phyloP scores from a whole-genome alignment of 176 grass and related monocot genomes.

The Saccharum officinarum region DNA sequence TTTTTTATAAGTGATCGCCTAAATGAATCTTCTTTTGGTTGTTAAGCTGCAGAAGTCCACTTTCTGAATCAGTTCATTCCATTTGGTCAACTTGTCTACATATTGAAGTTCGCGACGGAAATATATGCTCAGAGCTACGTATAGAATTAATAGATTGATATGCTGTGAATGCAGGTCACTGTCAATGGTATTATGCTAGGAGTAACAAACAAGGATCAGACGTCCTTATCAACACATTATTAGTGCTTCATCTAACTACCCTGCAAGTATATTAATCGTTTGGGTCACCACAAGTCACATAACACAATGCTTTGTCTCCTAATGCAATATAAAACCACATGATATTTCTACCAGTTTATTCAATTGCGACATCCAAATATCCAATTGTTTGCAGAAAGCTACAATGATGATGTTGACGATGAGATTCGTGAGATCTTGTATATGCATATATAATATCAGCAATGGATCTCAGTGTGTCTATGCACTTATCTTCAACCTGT shows the following conservation, averaged over 20 bases:
- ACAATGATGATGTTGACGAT: constrained; percentile 18
- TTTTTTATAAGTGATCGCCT: not conserved
- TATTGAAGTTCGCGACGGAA: not conserved
- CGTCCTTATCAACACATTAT: not conserved
- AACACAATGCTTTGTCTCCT: not conserved
- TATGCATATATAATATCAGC: constrained; percentile 30
- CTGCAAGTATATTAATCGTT: constrained; percentile 7
- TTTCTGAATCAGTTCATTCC: not conserved
- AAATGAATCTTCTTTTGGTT: not conserved
- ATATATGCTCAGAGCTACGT: not conserved
- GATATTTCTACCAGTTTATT: not conserved
- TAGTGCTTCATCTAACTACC: not conserved
- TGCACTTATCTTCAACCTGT: constrained; percentile 7
- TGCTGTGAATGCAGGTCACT: not conserved
- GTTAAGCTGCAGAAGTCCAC: not conserved
- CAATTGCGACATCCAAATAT: not conserved
- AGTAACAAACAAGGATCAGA: not conserved
- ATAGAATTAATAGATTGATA: not conserved
- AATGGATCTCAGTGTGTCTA: constrained; percentile 1
- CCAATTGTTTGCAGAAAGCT: constrained; percentile 37
- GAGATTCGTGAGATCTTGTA: constrained; percentile 46
- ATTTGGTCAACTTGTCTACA: not conserved
- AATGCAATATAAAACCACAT: not conserved
- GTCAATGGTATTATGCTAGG: constrained; percentile 1
- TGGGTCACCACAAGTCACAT: not conserved